Base-by-base conservation (phyloP, 2,329 filamentous ascomycete species). In the Camillea tinctor region DNA sequence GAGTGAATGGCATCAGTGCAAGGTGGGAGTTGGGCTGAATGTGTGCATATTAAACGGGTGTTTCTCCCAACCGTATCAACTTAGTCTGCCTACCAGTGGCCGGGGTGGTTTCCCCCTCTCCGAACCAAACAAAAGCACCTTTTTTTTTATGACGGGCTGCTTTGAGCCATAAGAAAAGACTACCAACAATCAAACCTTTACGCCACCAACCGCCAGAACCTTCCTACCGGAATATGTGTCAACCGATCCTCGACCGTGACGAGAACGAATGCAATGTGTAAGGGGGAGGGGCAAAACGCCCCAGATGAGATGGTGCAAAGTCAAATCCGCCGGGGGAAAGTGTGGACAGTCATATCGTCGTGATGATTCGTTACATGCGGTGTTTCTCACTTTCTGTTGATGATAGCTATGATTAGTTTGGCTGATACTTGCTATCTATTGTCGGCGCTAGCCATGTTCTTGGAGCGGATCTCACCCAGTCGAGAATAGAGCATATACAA, bases 401-500 rank as follows among this genome's bases (percentile, higher is more conserved):
- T 63, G 56, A 64, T 59, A 54, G 58, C 63, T 53, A 63, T 64
- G 52, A 65, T 72, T 72, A 71, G 70, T 65, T 56, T 63, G 54
- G 60, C 48, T 62, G 56, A 55, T 52, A n/a, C 21, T 50, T 57
- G 55, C 40, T 51, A n/a, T 40, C 56, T 55, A 23, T 50, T 55
- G 57, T 57, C 54, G 57, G 53, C 62, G 40, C 51, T 53, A 54
- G 65, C 64, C 60, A 59, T 52, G 55, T 61, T 62, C 55, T 60
- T 60, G 57, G 59, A 62, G 44, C 62, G 61, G 50, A 75, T 69
- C 82, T 80, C 76, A 97, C 95, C 95, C 75, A 99, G 90, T 83
- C 95, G 88, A 61, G 92, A 96, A 79, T 99, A 99, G 58, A 99
- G 86, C 93, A 99, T 97, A 80, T 98, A 99, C 58, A 99, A 80